These are phyloP conservation scores for Acer saccharum DNA, from an alignment of 345 rosid genomes.

Conservation along the genomic window DNA sequence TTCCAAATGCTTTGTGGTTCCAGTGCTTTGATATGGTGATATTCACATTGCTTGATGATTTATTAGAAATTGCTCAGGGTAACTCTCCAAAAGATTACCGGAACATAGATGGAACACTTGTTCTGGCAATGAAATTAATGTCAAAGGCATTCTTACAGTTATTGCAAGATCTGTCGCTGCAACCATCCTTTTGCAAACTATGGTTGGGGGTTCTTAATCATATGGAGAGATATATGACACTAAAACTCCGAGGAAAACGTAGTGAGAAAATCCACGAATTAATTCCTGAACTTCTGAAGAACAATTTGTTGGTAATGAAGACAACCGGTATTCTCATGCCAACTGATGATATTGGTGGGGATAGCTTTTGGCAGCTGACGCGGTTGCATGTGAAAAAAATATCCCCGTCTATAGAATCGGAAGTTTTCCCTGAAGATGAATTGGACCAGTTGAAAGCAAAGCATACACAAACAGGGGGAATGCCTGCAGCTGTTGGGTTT, in stretches of 20 bases:
- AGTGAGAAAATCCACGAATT: slow-evolving; percentile 61
- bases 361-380: slow-evolving; percentile 74
- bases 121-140: slow-evolving; percentile 60
- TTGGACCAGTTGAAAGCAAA: slow-evolving; percentile 48
- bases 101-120: slow-evolving; percentile 66
- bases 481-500: slow-evolving; percentile 20
- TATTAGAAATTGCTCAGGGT: slow-evolving; percentile 39
- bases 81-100: slow-evolving; percentile 48
- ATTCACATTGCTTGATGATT: slow-evolving; percentile 61
- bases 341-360: slow-evolving; percentile 57
- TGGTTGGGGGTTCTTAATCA: slow-evolving; percentile 68
- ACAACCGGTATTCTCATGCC: slow-evolving; percentile 58
- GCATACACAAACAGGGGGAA: slow-evolving; percentile 32
- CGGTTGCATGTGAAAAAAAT: slow-evolving; percentile 73
- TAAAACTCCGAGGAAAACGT: slow-evolving; percentile 55
- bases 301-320: slow-evolving; percentile 68
- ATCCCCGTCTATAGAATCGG: slow-evolving; percentile 56
- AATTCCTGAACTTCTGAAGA: slow-evolving; percentile 72
- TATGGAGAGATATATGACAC: slow-evolving; percentile 61
- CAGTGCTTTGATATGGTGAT: slow-evolving; percentile 64
- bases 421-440: slow-evolving; percentile 59
- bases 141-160: slow-evolving; percentile 59
- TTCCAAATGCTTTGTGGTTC: slow-evolving; percentile 60
- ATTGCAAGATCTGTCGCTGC: slow-evolving; percentile 56
- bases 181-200: slow-evolving; percentile 63